Evolutionary conservation across 495 filamentous ascomycete genomes (phyloP).

Genomic region (Xylaria cubensis): DNA sequence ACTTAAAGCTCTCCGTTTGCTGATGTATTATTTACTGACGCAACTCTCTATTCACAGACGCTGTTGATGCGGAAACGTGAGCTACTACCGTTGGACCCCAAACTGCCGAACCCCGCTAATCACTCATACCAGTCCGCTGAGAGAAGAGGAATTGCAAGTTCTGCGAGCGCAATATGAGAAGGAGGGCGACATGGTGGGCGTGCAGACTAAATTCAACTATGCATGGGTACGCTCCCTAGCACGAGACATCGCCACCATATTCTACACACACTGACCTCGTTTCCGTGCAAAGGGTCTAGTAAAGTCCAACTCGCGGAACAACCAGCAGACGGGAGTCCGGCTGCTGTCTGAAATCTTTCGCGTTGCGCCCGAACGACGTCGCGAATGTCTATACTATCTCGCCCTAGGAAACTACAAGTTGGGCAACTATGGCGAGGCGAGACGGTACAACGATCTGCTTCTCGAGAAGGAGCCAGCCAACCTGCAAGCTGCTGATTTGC

Average conservation of each 20-base stretch:
- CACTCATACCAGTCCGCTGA: slow-evolving; percentile 70
- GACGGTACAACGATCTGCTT: slow-evolving; percentile 90
- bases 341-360: slow-evolving; percentile 97
- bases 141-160: slow-evolving; percentile 87
- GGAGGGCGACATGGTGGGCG: slow-evolving; percentile 92
- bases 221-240: slow-evolving; percentile 76
- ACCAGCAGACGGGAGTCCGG: slow-evolving; percentile 95
- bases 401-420: slow-evolving; percentile 97
- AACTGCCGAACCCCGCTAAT: slow-evolving; percentile 16
- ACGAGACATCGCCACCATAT: neutral
- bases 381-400: slow-evolving; percentile 98
- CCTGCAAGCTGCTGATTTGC: slow-evolving; percentile 84
- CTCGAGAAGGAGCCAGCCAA: slow-evolving; percentile 89
- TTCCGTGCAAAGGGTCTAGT: slow-evolving; percentile 75
- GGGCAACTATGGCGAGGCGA: slow-evolving; percentile 93
- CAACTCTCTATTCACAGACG: slow-evolving; percentile 64
- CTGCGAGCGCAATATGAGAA: slow-evolving; percentile 93
- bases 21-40: slow-evolving; percentile 30
- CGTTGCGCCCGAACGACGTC: slow-evolving; percentile 83
- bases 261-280: slow-evolving; percentile 17
- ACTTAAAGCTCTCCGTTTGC: neutral
- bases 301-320: slow-evolving; percentile 80
- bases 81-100: slow-evolving; percentile 19
- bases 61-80: slow-evolving; percentile 95
- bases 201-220: slow-evolving; percentile 99